Base-by-base conservation (phyloP, 441 rosid species). In the Breynia disticha region DNA sequence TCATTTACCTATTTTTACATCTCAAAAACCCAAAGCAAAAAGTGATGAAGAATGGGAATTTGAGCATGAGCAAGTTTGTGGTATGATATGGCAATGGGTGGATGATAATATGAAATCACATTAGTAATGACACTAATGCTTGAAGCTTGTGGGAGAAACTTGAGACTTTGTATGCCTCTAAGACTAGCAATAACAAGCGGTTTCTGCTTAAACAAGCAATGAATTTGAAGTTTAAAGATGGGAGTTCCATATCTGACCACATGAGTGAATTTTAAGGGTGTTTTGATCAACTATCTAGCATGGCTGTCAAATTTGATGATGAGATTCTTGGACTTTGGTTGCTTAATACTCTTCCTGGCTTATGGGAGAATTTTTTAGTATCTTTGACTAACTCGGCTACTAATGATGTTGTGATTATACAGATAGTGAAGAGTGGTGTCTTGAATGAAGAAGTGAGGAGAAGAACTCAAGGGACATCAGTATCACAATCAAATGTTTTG, bases 101-200 rank as follows among this genome's bases (percentile, higher is more conserved):
- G 13, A 48, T 0, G 28, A 17, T 18, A 48, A 48, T 48, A n/a
- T 48, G 5, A 1, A 48, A 48, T 19, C 51, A 48, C 28, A 48
- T 48, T 19, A 6, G 2, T 6, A 24, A 55, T 55, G 6, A 53
- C 0, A 22, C 11, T 0, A 15, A 45, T 45, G 50, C 39, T 4
- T 5, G 9, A 11, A 43, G 14, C 22, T 55, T 55, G n/a, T 43
- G 49, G 59, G 15, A 22, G 11, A 55, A 55, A 15, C 19, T 55
- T 15, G 20, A 55, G 18, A 7, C 15, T 1, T 22, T 44, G 14
- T 43, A 16, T 44, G 50, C 39, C 24, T 55, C 49, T 7, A 55
- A 43, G 45, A 20, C 20, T n/a, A 41, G 16, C 14, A 55, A 55
- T 11, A 43, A 55, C 11, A 55, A 55, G 16, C 45, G 43, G 19